Conservation (phyloP, 73 alveolate genomes). For the Uronychia setigera region DNA sequence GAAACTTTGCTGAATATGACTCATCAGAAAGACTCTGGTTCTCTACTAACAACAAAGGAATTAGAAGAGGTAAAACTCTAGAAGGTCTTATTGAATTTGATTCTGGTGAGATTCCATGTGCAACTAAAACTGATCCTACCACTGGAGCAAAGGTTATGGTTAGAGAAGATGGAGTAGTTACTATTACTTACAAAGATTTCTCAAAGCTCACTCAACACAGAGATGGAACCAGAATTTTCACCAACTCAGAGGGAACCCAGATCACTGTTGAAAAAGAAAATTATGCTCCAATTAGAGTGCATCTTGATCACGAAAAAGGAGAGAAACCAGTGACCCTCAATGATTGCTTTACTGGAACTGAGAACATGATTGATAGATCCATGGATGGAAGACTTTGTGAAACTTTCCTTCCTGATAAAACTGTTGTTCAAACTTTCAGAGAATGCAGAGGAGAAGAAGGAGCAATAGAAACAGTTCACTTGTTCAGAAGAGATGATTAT, state of each 20-base stretch:
- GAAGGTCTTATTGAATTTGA: constrained; percentile 50
- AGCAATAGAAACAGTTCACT: constrained; percentile 47
- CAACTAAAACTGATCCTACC: constrained; percentile 90
- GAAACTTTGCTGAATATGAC: constrained; percentile 60
- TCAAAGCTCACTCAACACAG: constrained; percentile 84
- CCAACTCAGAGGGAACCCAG: constrained; percentile 75
- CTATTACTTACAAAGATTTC: constrained; percentile 87
- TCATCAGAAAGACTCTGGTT: constrained; percentile 66
- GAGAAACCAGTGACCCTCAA: background rate
- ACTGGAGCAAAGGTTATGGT: constrained; percentile 88
- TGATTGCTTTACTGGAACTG: constrained; percentile 37
- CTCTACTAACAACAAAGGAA: constrained; percentile 78
- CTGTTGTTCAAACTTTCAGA: constrained; percentile 50
- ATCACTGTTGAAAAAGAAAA: constrained; percentile 87
- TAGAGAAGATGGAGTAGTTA: constrained; percentile 92
- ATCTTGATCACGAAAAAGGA: constrained; percentile 33
- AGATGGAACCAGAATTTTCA: constrained; percentile 94
- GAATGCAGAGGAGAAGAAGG: constrained; percentile 48
- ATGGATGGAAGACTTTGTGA: constrained; percentile 58
- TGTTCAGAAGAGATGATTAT: constrained; percentile 69
- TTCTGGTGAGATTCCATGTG: constrained; percentile 84
- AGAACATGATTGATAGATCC: constrained; percentile 52
- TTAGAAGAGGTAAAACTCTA: constrained; percentile 34
- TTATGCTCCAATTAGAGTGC: constrained; percentile 81
- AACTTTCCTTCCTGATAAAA: constrained; percentile 65